These are phyloP conservation scores for Stemphylium lycopersici DNA, from an alignment of 2,329 filamentous ascomycete genomes.

Conservation along the genomic window DNA sequence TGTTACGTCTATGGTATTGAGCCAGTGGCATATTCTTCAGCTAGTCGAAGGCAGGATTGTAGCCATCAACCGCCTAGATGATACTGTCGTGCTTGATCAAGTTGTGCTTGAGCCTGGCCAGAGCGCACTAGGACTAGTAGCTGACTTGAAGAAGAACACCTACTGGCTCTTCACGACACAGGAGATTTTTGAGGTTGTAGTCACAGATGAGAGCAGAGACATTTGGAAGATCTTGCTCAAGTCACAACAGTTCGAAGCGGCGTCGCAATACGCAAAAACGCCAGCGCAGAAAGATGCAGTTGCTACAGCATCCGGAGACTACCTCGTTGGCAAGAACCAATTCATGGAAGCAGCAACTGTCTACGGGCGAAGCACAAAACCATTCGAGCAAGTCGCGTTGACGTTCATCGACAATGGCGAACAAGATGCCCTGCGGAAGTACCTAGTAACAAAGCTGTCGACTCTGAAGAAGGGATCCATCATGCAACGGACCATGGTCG, in stretches of 20 bases:
- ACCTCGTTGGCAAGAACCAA: conserved; percentile 79
- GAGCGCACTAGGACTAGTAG: conserved; percentile 79
- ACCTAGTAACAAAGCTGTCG: conserved; percentile 81
- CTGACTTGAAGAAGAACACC: conserved; percentile 93
- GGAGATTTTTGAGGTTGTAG: conserved; percentile 92
- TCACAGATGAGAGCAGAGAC: conserved; percentile 87
- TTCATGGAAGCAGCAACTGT: conserved; percentile 86
- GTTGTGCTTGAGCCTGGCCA: conserved; percentile 81
- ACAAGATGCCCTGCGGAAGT: conserved; percentile 87
- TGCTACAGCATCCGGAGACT: conserved; percentile 88
- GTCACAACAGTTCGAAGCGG: conserved; percentile 84
- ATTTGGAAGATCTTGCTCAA: conserved; percentile 94
- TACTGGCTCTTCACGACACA: conserved; percentile 94
- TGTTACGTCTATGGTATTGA: conserved; percentile 81
- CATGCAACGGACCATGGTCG: conserved; percentile 96
- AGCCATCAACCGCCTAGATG: conserved; percentile 85
- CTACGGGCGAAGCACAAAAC: conserved; percentile 94
- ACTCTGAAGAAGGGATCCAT: conserved; percentile 80
- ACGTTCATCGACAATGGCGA: conserved; percentile 89
- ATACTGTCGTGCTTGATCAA: conserved; percentile 86
- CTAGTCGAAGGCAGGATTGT: conserved; percentile 83
- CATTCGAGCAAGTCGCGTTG: conserved; percentile 94
- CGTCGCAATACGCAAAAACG: conserved; percentile 82
- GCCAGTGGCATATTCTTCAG: conserved; percentile 90
- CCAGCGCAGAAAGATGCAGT: conserved; percentile 86